These are phyloP conservation scores for Monilinia vaccinii-corymbosi DNA, from an alignment of 2,329 filamentous ascomycete genomes.

Conservation along the genomic window DNA sequence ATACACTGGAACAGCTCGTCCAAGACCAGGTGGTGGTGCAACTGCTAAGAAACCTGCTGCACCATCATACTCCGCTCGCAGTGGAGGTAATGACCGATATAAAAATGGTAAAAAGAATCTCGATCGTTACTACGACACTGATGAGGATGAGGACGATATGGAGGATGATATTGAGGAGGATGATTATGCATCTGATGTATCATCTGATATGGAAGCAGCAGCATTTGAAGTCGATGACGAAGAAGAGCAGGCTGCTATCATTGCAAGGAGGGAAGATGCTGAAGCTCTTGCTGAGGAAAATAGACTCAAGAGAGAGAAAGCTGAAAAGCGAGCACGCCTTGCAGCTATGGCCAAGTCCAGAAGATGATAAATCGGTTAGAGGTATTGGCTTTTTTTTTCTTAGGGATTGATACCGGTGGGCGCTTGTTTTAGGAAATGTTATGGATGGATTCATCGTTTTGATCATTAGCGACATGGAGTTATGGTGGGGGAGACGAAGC, in stretches of 20 bases:
- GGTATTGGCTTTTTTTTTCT: not conserved
- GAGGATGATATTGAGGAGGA: constrained; percentile 35
- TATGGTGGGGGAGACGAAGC: constrained; percentile 1
- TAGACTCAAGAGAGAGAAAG: constrained; percentile 52
- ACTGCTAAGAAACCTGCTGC: constrained; percentile 21
- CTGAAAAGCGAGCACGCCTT: constrained; percentile 34
- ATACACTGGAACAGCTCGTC: constrained; percentile 55
- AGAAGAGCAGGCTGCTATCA: constrained; percentile 51
- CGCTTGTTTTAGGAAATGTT: not conserved
- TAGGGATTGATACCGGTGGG: constrained; percentile 1
- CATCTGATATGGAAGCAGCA: constrained; percentile 73
- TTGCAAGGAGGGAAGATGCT: constrained; percentile 59
- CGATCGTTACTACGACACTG: constrained; percentile 32
- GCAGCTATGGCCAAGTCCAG: constrained; percentile 26
- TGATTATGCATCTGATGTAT: constrained; percentile 56
- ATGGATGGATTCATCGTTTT: constrained; percentile 7
- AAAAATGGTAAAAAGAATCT: constrained; percentile 29
- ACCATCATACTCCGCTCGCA: constrained; percentile 17
- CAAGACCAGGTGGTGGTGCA: constrained; percentile 38
- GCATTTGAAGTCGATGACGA: constrained; percentile 65
- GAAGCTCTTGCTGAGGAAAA: constrained; percentile 54
- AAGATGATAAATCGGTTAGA: not conserved
- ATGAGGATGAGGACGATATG: constrained; percentile 22
- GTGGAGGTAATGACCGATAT: constrained; percentile 16
- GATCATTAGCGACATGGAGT: constrained; percentile 11